Conservation (phyloP, 768 basidiomycete species). For the Lentinula raphanica region DNA sequence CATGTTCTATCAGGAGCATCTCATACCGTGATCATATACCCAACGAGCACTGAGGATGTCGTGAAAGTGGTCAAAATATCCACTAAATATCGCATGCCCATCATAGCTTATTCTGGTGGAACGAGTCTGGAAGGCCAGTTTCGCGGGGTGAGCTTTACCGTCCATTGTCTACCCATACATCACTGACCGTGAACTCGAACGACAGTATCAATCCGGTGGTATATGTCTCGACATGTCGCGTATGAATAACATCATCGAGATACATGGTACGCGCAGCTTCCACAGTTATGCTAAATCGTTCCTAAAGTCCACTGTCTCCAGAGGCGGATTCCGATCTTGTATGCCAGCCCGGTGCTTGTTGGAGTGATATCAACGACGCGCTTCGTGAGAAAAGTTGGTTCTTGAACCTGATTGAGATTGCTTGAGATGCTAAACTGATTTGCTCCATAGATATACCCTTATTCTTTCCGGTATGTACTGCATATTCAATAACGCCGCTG, state of each 20-base stretch:
- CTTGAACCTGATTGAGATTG: background rate
- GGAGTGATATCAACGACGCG: slow-evolving; percentile 67
- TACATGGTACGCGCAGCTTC: slow-evolving; percentile 53
- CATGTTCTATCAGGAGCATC: background rate
- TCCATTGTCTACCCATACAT: slow-evolving; percentile 14
- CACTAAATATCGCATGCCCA: slow-evolving; percentile 66
- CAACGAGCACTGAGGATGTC: slow-evolving; percentile 49
- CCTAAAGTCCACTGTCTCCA: slow-evolving; percentile 21
- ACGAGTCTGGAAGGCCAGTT: slow-evolving; percentile 80
- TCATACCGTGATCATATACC: background rate
- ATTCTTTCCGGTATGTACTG: slow-evolving; percentile 67
- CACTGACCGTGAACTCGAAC: background rate
- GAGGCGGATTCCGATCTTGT: slow-evolving; percentile 69
- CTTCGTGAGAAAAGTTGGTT: slow-evolving; percentile 52
- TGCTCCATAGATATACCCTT: slow-evolving; percentile 53
- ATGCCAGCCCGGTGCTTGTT: slow-evolving; percentile 66
- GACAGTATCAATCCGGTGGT: slow-evolving; percentile 43
- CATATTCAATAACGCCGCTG: background rate
- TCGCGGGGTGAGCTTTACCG: slow-evolving; percentile 42
- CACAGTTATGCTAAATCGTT: background rate
- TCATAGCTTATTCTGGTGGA: slow-evolving; percentile 75
- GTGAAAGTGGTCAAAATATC: slow-evolving; percentile 73
- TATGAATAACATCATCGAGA: slow-evolving; percentile 76
- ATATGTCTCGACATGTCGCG: slow-evolving; percentile 75
- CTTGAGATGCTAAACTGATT: background rate